Percentiles rank a stretch among this genome's conserved stretches.
These are phyloP conservation scores for Vaccinium corymbosum DNA, from an alignment of 148 eudicot species.

Conservation along the genomic window DNA sequence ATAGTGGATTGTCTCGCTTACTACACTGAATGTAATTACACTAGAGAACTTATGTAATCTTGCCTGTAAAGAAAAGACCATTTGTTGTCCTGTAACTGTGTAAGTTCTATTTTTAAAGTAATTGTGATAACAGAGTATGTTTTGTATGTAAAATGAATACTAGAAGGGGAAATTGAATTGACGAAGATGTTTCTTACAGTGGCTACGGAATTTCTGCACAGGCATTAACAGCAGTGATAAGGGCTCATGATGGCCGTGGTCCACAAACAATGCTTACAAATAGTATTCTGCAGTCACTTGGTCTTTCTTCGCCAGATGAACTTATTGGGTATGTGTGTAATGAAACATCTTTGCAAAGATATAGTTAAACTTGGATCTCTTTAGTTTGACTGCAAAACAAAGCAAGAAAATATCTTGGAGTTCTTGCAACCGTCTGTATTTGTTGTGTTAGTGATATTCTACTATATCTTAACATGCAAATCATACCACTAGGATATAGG, in stretches of 20 bases:
- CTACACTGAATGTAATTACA: not conserved
- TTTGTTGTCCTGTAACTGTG: not conserved
- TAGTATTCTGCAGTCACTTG: conserved; percentile 44
- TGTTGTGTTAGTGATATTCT: not conserved
- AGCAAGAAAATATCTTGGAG: not conserved
- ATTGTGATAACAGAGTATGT: not conserved
- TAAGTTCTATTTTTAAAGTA: not conserved
- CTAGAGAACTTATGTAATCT: not conserved
- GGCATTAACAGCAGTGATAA: conserved; percentile 73
- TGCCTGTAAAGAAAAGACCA: not conserved
- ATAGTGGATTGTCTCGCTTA: no score
- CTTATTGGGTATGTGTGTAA: conserved; percentile 62
- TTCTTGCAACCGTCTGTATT: not conserved
- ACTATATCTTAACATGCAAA: not conserved
- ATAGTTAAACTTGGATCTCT: not conserved
- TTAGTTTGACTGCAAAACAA: not conserved
- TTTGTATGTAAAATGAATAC: not conserved
- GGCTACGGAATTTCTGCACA: conserved; percentile 85
- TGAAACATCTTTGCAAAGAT: not conserved
- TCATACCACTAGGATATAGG: not conserved
- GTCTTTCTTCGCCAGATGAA: conserved; percentile 71
- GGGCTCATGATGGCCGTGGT: conserved; percentile 88
- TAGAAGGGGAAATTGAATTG: not conserved
- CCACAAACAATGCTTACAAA: conserved; percentile 57
- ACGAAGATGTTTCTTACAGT: conserved; percentile 34